Percentiles rank a stretch among this genome's conserved stretches.
These are phyloP conservation scores for Epichloe gansuensis DNA, from an alignment of 2,329 filamentous ascomycete genomes.

Conservation along the genomic window DNA sequence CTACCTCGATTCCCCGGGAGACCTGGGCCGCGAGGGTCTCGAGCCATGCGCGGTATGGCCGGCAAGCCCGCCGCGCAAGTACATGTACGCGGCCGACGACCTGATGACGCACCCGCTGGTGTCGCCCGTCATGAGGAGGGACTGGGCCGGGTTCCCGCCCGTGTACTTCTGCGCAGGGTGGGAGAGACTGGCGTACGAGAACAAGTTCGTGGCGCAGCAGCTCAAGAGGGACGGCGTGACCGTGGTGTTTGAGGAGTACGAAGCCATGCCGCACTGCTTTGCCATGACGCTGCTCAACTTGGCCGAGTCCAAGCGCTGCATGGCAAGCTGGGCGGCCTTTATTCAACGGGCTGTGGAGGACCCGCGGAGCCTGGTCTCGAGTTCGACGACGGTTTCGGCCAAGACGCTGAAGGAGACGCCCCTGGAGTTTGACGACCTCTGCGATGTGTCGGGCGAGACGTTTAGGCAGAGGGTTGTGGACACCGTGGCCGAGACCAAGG, in stretches of 20 bases:
- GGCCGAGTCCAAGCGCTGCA: conserved; percentile 36
- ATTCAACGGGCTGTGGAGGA: conserved; percentile 29
- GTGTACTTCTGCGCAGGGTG: conserved; percentile 56
- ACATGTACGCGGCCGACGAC: conserved; percentile 41
- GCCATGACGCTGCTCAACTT: conserved; percentile 39
- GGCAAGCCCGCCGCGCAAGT: conserved; percentile 35
- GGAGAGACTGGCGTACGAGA: conserved; percentile 60
- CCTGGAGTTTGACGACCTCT: conserved; percentile 30
- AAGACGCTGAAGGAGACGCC: conserved; percentile 36
- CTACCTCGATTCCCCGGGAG: conserved; percentile 37
- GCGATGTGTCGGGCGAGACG: conserved; percentile 29
- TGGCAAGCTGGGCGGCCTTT: conserved; percentile 44
- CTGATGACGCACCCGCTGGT: conserved; percentile 54
- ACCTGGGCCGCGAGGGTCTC: conserved; percentile 15
- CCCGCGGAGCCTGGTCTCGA: conserved; percentile 21
- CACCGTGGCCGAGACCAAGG: conserved; percentile 11
- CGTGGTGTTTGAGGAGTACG: conserved; percentile 58
- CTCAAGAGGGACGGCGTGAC: conserved; percentile 43
- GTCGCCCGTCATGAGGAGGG: conserved; percentile 42
- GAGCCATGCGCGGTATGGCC: conserved; percentile 45
- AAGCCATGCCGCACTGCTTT: conserved; percentile 73
- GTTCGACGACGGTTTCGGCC: conserved; percentile 34
- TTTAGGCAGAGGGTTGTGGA: conserved; percentile 26
- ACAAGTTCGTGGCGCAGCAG: conserved; percentile 43
- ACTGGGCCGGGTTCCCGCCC: conserved; percentile 52